Base-by-base conservation (phyloP, 139 green algal species). In the Chlamydomonas eustigma region DNA sequence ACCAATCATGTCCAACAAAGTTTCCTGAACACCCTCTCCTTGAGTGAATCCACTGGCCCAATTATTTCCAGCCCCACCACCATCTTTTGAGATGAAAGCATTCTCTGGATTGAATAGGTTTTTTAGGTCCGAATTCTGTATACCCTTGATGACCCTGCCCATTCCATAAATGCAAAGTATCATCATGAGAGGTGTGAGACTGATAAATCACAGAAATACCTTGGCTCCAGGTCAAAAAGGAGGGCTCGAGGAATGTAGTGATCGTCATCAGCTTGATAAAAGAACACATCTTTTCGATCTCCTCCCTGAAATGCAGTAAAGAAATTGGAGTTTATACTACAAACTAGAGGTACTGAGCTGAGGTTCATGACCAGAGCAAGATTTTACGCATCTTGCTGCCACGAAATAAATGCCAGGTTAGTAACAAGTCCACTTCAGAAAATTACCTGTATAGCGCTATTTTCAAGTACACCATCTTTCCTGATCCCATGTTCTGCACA, bases 181-280 rank as follows among this genome's bases (percentile, higher is more conserved):
- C 44, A 58, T 12, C 12, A 58, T 58, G 44, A 58, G 12, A 58
- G 44, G 44, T 58, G 44, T 18, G 18, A 58, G 44, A 18, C 44
- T 18, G 18, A 18, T 18, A 28, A 18, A 58, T 58, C 12, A 68
- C 18, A 28, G 18, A 28, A 28, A 28, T 22, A 68, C 52, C 92
- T 81, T 3, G 96, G 96, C 78, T 99, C 96, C 5, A 99, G 86
- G 76, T 99, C 96, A 1, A 99, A 80, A 33, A 99, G 88, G 37
- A 98, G 87, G 2, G 96, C 93, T 6, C 96, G 86, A 0, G 96
- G 96, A 4, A 98, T 92, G 78, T 98, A 99, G 50, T 97, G 94
- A 70, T 99, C 94, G 64, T 99, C 96, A 70, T 99, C 96, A 32
- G 96, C 96, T 76, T 99, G 96, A 80, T 99, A 99, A 84, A 99